These are phyloP conservation scores for Cercophora newfieldiana DNA, from an alignment of 495 filamentous ascomycete genomes.

Conservation along the genomic window DNA sequence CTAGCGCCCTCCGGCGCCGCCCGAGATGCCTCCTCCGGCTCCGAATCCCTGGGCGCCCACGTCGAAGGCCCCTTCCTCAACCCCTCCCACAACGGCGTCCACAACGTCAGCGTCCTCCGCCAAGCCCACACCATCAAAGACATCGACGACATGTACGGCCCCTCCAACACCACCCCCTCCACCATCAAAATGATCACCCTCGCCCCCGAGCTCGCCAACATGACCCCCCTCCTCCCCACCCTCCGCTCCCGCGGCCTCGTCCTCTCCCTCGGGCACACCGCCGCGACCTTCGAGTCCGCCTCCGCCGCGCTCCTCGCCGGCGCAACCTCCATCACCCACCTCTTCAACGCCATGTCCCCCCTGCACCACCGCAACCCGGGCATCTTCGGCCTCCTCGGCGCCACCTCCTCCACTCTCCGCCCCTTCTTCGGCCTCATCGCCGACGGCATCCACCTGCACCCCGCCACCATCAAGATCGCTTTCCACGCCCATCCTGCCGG, in stretches of 20 bases:
- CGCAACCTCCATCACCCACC: constrained; percentile 81
- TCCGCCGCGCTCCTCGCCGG: constrained; percentile 64
- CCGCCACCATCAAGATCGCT: constrained; percentile 62
- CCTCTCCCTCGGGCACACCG: constrained; percentile 78
- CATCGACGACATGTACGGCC: constrained; percentile 69
- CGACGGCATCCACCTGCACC: constrained; percentile 68
- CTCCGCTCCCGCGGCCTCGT: constrained; percentile 62
- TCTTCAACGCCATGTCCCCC: constrained; percentile 88
- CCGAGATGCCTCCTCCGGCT: constrained; percentile 59
- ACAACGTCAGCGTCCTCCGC: constrained; percentile 66
- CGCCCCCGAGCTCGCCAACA: constrained; percentile 72
- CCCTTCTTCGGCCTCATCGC: constrained; percentile 67
- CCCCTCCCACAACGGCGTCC: constrained; percentile 68
- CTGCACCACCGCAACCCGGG: constrained; percentile 84
- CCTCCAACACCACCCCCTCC: constrained; percentile 53
- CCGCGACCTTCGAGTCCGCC: constrained; percentile 76
- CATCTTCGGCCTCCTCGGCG: constrained; percentile 72
- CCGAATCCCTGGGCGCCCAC: constrained; percentile 81
- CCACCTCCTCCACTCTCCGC: constrained; percentile 41
- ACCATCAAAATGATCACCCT: constrained; percentile 75
- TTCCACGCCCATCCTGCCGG: constrained; percentile 61
- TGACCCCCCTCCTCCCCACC: constrained; percentile 60
- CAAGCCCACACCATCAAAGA: constrained; percentile 53
- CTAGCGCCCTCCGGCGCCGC: constrained; percentile 63
- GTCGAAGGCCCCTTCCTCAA: constrained; percentile 82